Conservation (phyloP, 75 land plant species). For the Pseudotsuga menziesii region DNA sequence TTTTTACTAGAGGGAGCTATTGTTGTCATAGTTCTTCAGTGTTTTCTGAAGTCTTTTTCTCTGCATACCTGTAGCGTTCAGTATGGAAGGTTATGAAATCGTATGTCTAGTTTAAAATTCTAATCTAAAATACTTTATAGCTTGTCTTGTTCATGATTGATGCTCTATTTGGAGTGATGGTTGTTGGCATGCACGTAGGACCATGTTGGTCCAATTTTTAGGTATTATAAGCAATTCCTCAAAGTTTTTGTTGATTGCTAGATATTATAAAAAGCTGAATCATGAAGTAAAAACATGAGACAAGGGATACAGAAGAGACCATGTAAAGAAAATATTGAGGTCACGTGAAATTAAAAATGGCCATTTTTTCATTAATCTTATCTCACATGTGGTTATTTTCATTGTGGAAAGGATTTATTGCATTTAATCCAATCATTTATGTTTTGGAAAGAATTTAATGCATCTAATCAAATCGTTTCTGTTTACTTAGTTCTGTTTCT, state of each 20-base stretch:
- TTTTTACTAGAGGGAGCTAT: too few species aligned
- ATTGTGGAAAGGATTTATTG: not conserved
- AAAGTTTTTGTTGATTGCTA: not conserved
- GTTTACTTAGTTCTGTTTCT: not conserved
- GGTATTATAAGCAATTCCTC: not conserved
- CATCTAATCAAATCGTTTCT: not conserved
- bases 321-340: not conserved
- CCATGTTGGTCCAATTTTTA: not conserved
- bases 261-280: not conserved
- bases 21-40: too few species aligned
- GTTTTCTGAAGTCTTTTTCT: too few species aligned
- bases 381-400: too few species aligned
- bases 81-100: too few species aligned
- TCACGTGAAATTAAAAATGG: too few species aligned
- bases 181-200: not conserved
- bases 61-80: too few species aligned
- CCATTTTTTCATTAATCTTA: too few species aligned
- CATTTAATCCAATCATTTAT: not conserved
- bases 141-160: too few species aligned
- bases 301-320: not conserved
- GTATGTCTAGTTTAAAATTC: too few species aligned
- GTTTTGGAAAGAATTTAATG: too few species aligned
- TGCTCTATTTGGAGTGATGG: not conserved
- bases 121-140: too few species aligned
- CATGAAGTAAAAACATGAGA: not conserved